These are phyloP conservation scores for Metschnikowia gelsemii DNA, from an alignment of 805 yeast species.

Conservation along the genomic window DNA sequence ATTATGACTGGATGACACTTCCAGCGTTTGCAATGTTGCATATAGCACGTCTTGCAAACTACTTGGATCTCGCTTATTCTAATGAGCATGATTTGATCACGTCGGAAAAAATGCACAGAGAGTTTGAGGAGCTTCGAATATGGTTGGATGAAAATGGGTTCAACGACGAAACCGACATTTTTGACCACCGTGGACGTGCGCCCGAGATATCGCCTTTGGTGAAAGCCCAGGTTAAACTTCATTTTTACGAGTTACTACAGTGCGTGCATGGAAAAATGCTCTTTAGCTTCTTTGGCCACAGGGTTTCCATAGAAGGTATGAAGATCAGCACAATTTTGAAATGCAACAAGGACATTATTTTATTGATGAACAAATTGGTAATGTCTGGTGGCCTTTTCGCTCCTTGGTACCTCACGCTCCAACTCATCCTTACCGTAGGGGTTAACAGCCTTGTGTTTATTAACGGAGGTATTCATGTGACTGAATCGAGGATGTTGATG, in stretches of 20 bases:
- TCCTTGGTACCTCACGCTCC: constrained; percentile 56
- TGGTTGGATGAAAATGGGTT: constrained; percentile 41
- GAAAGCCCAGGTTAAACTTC: constrained; percentile 38
- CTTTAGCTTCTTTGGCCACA: constrained; percentile 35
- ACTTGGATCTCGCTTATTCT: constrained; percentile 31
- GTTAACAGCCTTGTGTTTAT: constrained; percentile 41
- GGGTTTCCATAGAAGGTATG: constrained; percentile 31
- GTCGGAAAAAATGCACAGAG: constrained; percentile 33
- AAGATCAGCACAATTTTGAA: constrained; percentile 31
- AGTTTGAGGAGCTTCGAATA: constrained; percentile 26
- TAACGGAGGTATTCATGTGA: constrained; percentile 38
- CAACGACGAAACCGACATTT: constrained; percentile 21
- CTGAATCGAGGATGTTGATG: constrained; percentile 26
- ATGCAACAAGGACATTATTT: constrained; percentile 31
- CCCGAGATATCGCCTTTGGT: constrained; percentile 21
- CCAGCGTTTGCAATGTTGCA: constrained; percentile 48
- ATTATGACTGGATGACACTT: constrained; percentile 50
- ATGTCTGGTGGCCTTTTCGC: constrained; percentile 30
- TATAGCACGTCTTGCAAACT: constrained; percentile 39
- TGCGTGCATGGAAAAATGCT: constrained; percentile 37
- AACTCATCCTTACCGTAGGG: constrained; percentile 46
- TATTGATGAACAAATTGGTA: constrained; percentile 29
- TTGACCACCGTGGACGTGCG: neutral
- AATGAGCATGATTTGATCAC: constrained; percentile 29
- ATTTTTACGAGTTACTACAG: constrained; percentile 38